These are phyloP conservation scores for Artemisia tridentata DNA, from an alignment of 129 eudicot species.

Conservation along the genomic window DNA sequence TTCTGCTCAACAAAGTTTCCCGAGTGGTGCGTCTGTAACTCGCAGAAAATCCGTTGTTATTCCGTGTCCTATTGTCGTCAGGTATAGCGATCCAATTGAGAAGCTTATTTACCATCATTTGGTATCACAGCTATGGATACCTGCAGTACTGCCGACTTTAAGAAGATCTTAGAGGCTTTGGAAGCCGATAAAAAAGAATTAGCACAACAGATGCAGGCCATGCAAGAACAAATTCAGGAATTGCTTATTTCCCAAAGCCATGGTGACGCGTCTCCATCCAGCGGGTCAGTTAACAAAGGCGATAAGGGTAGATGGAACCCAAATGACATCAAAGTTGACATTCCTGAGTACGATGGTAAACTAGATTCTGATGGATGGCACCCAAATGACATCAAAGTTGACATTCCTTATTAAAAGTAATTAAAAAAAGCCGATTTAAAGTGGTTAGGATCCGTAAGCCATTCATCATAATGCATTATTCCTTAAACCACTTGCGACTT, in stretches of 20 bases:
- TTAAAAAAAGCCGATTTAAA: too few species aligned
- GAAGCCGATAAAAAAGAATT: not conserved
- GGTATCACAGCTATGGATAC: not conserved
- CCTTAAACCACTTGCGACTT: too few species aligned
- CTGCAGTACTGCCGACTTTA: not conserved
- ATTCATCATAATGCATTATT: too few species aligned
- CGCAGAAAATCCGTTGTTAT: not conserved
- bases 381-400: too few species aligned
- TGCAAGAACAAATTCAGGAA: not conserved
- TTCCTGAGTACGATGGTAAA: not conserved
- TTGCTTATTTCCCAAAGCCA: not conserved
- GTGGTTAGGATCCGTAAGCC: too few species aligned
- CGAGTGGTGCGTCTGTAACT: slow-evolving; percentile 1
- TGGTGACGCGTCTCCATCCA: not conserved
- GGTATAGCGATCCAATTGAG: slow-evolving; percentile 7
- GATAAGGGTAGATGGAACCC: not conserved
- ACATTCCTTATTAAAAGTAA: too few species aligned
- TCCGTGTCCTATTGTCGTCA: not conserved
- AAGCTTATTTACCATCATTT: not conserved
- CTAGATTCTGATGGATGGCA: too few species aligned
- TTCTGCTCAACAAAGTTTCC: not conserved
- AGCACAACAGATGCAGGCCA: not conserved
- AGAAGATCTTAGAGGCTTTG: not conserved
- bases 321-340: not conserved
- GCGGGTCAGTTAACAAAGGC: too few species aligned